Evolutionary conservation across 1,284 basidiomycete species (phyloP), one percentile per base, ranked within the genome.

Genomic region (Marasmius sp.): DNA sequence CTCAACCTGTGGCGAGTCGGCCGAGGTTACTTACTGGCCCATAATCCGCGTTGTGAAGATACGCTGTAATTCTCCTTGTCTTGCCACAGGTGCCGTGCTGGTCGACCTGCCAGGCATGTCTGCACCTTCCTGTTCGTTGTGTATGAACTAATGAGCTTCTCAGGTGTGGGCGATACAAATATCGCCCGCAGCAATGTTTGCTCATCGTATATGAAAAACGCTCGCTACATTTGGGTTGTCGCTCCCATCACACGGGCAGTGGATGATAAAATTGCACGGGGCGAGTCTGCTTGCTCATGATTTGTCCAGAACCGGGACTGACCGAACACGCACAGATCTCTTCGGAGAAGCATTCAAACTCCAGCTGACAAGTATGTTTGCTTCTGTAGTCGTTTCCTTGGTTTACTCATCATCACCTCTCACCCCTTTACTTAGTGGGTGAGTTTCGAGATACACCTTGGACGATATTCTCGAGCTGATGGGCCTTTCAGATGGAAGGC

Each of bases 311-410:
- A 39, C 18, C 5, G 12, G 18, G 18, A 22, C 16, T 47, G 22
- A 22, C 6, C 39, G 60, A 50, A 37, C n/a, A 8, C 43, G 45
- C 64, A 39, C 41, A 85, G 85, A 86, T 68, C 71, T 86, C 20
- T 77, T 87, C 41, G 84, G 84, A 0, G 84, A 87, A 60, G 85
- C 85, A 0, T 87, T 87, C 70, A 84, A 80, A 66, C 79, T 81
- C 67, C 85, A 87, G 67, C 70, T 87, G 3, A 81, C 85, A 80
- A 86, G 84, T 86, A 67, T 66, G 82, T 79, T 22, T n/a, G 2
- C 57, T 14, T 11, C 10, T 57, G 20, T 55, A 61, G 20, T 43
- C 27, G 59, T 36, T 54, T 37, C 53, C 79, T 77, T 80, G 79
- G 79, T 72, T 77, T 71, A 61, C 73, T 61, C n/a, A 45, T 51